phyloP scores from a whole-genome alignment of 1,139 yeast genomes.

The Kurtzmaniella natalensis region DNA sequence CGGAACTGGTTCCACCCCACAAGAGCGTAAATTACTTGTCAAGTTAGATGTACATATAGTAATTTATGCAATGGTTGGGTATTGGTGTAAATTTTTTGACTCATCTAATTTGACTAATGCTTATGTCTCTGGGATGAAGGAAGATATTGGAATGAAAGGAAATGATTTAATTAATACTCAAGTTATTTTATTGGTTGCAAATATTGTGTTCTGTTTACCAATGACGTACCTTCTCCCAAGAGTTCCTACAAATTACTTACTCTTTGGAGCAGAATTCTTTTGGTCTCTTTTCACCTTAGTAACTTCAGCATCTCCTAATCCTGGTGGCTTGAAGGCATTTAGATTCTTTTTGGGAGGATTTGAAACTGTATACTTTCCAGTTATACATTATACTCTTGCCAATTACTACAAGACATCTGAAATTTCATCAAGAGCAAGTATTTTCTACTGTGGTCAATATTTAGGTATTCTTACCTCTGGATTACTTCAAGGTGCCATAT shows the following conservation, averaged over 20 bases:
- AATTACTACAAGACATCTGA: conserved; percentile 25
- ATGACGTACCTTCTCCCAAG: conserved; percentile 20
- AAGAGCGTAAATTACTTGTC: conserved; percentile 20
- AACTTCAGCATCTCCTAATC: conserved; percentile 15
- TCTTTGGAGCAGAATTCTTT: conserved; percentile 19
- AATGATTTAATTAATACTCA: conserved; percentile 28
- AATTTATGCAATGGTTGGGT: conserved; percentile 22
- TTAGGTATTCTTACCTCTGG: conserved; percentile 29
- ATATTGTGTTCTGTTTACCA: conserved; percentile 23
- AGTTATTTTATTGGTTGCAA: conserved; percentile 22
- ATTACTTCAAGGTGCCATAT: conserved; percentile 23
- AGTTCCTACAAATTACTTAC: conserved; percentile 19
- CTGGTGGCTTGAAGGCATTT: conserved; percentile 20
- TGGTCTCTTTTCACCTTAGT: conserved; percentile 24
- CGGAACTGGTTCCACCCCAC: conserved; percentile 14
- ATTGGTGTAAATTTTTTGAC: conserved; percentile 24
- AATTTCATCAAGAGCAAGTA: conserved; percentile 22
- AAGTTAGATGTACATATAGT: conserved; percentile 24
- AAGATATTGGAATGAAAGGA: conserved; percentile 23
- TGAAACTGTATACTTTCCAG: conserved; percentile 23
- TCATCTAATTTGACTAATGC: conserved; percentile 22
- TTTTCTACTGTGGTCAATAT: conserved; percentile 26
- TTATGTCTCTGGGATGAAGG: conserved; percentile 25
- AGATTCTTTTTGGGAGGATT: conserved; percentile 26
- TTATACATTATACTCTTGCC: conserved; percentile 19